phyloP scores from a whole-genome alignment of 306 rosid genomes.

The Cucumis melo region DNA sequence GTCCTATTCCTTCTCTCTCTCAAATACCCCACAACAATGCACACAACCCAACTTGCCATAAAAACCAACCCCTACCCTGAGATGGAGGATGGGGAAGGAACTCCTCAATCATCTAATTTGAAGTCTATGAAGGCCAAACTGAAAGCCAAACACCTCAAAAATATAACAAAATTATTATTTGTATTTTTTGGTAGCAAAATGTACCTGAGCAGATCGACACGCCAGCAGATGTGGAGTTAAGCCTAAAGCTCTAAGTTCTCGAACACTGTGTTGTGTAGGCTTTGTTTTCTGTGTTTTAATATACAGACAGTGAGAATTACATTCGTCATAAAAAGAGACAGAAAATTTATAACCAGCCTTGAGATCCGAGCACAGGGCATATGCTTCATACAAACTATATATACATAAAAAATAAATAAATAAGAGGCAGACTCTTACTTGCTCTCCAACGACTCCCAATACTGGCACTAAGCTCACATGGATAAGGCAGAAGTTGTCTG shows the following conservation, averaged over 20 bases:
- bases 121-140: too few species aligned
- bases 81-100: too few species aligned
- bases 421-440: constrained; percentile 36
- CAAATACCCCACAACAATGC: too few species aligned
- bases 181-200: background rate
- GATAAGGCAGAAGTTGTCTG: constrained; percentile 84
- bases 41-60: too few species aligned
- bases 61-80: too few species aligned
- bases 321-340: background rate
- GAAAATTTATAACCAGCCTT: background rate
- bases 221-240: constrained; percentile 93
- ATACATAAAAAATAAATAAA: background rate
- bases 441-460: constrained; percentile 96
- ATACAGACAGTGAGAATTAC: constrained; percentile 15
- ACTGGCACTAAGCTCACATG: constrained; percentile 98
- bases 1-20: too few species aligned
- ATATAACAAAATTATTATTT: background rate
- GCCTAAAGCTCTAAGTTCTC: constrained; percentile 92
- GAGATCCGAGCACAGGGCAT: background rate
- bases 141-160: too few species aligned
- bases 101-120: too few species aligned
- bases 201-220: constrained; percentile 92
- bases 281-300: constrained; percentile 66
- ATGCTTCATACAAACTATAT: background rate
- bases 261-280: constrained; percentile 93